Base-by-base conservation (phyloP, 306 rosid species). In the Gynostemma pentaphyllum region DNA sequence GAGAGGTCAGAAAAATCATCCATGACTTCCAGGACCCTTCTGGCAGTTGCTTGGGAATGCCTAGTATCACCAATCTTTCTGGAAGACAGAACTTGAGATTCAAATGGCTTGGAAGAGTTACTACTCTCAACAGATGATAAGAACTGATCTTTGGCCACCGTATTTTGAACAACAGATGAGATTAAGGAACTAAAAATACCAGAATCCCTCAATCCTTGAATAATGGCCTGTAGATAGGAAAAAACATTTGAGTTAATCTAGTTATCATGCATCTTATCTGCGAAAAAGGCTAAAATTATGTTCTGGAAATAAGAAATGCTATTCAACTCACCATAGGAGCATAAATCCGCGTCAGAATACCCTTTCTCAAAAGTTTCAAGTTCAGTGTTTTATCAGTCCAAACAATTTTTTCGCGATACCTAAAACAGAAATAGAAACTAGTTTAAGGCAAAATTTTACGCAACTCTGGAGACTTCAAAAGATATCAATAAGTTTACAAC, bases 371-470 rank as follows among this genome's bases (percentile, higher is more conserved):
- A 55, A 91, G 91, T 72, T 82, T 91, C 76, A 75, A 62, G 75
- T 73, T 87, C 47, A 87, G 75, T 27, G 74, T 23, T 72, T 68
- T 77, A 73, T 87, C 87, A 9, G 95, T 77, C 97, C 97, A 91
- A 62, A 87, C 97, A 75, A 91, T 74, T 47, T 72, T 91, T 67
- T 91, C 97, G 3, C 78, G 89, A 55, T 91, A 91, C 97, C 97
- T 91, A 70, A 66, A 76, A 52, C 70, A 75, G 72, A 69, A 62
- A 37, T 42, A 48, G 10, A 50, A 19, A 57, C 28, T 41, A 26
- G 42, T 64, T n/a, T 45, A n/a, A 63, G 37, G 19, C 21, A 44
- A 60, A 15, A 12, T 14, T 45, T 64, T 28, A 45, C 46, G 45
- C 30, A 6, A 45, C 30, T 45, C 42, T 45, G 28, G 11, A 30